phyloP scores from a whole-genome alignment of 805 yeast genomes.

The Lipomyces mesembrius region DNA sequence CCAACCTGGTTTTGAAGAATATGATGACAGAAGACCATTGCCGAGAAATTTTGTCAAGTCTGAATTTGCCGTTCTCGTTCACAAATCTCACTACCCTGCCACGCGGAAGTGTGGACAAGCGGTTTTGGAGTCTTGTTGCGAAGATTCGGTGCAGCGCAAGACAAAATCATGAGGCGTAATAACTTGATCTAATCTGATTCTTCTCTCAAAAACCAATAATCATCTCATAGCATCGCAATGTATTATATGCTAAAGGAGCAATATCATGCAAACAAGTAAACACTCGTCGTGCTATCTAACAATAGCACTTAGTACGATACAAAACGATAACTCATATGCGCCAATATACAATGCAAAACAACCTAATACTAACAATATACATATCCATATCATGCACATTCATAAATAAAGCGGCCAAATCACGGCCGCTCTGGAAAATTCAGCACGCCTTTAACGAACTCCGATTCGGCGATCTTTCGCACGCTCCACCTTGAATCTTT shows the following conservation, averaged over 20 bases:
- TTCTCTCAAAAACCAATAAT: not conserved
- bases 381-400: not conserved
- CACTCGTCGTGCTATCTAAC: not conserved
- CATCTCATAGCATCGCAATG: not conserved
- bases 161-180: not conserved
- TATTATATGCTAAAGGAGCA: not conserved
- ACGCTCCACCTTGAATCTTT: slow-evolving; percentile 53
- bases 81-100: not conserved
- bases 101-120: not conserved
- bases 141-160: not conserved
- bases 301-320: not conserved
- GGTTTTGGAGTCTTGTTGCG: not conserved
- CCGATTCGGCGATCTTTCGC: slow-evolving; percentile 44
- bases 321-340: not conserved
- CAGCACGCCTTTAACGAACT: slow-evolving; percentile 48
- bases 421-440: not conserved
- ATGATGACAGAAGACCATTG: not conserved
- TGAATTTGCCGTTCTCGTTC: not conserved
- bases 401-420: not conserved
- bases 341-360: not conserved
- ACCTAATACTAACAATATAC: not conserved
- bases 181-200: slow-evolving; percentile 32
- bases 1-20: not conserved
- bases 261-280: not conserved
- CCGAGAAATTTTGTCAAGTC: not conserved